These are phyloP conservation scores for Xylariaceae sp. DNA, from an alignment of 2,329 filamentous ascomycete genomes.

Conservation along the genomic window DNA sequence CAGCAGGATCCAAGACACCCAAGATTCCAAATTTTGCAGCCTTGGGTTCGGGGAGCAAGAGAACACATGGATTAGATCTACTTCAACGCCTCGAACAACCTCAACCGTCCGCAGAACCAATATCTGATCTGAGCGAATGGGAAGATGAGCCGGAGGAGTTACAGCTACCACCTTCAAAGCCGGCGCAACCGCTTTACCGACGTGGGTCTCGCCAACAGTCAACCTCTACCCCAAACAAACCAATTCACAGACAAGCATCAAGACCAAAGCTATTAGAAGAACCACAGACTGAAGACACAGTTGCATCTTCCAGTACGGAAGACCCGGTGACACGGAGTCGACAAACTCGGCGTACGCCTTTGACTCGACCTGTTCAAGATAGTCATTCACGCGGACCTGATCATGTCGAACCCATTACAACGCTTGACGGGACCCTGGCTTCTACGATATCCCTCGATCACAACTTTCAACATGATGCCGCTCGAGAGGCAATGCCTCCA, in stretches of 20 bases:
- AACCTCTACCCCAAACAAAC: constrained; percentile 1
- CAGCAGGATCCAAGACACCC: constrained; percentile 28
- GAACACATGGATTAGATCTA: constrained; percentile 5
- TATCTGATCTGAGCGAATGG: constrained; percentile 49
- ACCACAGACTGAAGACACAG: too few species aligned
- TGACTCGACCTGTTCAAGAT: too few species aligned
- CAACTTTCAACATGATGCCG: too few species aligned
- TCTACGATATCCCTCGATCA: too few species aligned
- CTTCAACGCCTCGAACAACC: constrained; percentile 1
- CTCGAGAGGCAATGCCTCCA: background rate
- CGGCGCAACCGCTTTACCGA: background rate
- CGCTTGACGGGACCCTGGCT: too few species aligned
- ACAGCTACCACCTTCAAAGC: constrained; percentile 5
- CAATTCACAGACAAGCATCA: too few species aligned
- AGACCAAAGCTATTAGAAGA: too few species aligned
- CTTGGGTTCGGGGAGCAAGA: constrained; percentile 11
- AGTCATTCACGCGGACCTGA: too few species aligned
- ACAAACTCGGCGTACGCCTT: too few species aligned
- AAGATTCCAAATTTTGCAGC: constrained; percentile 26
- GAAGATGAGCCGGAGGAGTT: constrained; percentile 39
- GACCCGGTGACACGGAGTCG: too few species aligned
- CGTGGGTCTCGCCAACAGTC: constrained; percentile 4
- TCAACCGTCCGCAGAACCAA: constrained; percentile 20
- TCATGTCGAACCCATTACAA: too few species aligned
- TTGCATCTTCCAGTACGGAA: too few species aligned